Evolutionary conservation across 805 yeast species (phyloP).

Genomic region (Nakazawaea molendinolei): DNA sequence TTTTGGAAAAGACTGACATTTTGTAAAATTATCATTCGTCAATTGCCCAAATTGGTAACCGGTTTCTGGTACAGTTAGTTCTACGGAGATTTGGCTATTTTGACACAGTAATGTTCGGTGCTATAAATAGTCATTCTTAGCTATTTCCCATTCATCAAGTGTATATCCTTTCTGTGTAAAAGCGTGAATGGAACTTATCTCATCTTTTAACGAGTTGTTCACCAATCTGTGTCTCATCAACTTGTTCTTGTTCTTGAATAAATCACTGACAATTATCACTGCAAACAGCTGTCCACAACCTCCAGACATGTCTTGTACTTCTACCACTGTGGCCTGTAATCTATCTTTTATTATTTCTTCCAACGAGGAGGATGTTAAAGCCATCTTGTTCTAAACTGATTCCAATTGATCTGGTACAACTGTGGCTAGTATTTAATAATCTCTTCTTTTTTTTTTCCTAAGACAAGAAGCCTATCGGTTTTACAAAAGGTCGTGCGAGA

Average conservation of each 20-base stretch:
- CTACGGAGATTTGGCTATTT: too few species aligned
- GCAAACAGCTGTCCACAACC: slow-evolving; percentile 99
- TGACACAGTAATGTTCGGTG: too few species aligned
- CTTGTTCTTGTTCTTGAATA: slow-evolving; percentile 76
- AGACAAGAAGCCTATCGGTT: too few species aligned
- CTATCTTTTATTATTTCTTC: slow-evolving; percentile 44
- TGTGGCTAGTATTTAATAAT: too few species aligned
- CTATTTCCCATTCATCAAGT: slow-evolving; percentile 71
- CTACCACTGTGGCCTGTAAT: slow-evolving; percentile 57
- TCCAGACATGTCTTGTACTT: slow-evolving; percentile 74
- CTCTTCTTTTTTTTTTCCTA: too few species aligned
- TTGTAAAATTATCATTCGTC: background rate
- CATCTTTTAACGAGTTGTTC: slow-evolving; percentile 73
- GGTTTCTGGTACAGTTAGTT: too few species aligned
- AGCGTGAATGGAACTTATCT: slow-evolving; percentile 84
- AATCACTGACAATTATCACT: slow-evolving; percentile 69
- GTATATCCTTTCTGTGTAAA: slow-evolving; percentile 91
- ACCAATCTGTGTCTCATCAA: slow-evolving; percentile 83
- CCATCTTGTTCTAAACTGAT: too few species aligned
- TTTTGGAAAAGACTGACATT: too few species aligned
- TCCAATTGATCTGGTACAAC: too few species aligned
- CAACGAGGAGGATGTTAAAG: slow-evolving; percentile 30
- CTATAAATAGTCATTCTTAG: slow-evolving; percentile 6
- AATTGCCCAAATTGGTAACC: too few species aligned
- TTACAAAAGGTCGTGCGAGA: too few species aligned